These are phyloP conservation scores for Graphilbum ipis-grandicollis DNA, from an alignment of 2,329 filamentous ascomycete genomes.

Conservation along the genomic window DNA sequence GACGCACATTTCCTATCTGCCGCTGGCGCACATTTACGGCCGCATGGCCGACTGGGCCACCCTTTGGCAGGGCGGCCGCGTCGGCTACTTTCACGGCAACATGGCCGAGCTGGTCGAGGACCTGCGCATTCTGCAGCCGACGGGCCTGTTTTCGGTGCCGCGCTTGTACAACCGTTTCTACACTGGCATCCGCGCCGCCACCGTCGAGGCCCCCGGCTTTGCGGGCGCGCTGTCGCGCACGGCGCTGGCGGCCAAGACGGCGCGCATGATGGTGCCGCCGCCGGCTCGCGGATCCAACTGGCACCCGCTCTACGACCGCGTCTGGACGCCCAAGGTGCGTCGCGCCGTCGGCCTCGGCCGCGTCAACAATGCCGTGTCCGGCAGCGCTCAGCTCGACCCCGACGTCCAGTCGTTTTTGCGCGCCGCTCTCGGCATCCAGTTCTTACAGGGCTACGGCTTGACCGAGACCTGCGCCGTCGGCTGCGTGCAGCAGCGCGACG, in stretches of 20 bases:
- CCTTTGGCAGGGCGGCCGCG: constrained; percentile 52
- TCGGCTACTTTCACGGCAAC: constrained; percentile 92
- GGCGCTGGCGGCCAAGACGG: constrained; percentile 64
- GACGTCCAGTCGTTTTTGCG: constrained; percentile 78
- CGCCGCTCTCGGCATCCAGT: constrained; percentile 60
- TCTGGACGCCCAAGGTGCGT: constrained; percentile 81
- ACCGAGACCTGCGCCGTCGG: constrained; percentile 81
- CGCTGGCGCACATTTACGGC: constrained; percentile 86
- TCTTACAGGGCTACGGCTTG: constrained; percentile 80
- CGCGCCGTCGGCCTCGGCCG: constrained; percentile 69
- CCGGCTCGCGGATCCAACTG: constrained; percentile 59
- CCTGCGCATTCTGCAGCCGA: constrained; percentile 71
- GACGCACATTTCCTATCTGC: constrained; percentile 69
- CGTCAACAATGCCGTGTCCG: constrained; percentile 59
- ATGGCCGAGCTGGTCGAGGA: constrained; percentile 77
- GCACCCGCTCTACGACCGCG: constrained; percentile 63
- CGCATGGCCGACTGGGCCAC: constrained; percentile 64
- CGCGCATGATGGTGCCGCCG: constrained; percentile 56
- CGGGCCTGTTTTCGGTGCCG: constrained; percentile 73
- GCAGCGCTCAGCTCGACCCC: constrained; percentile 81
- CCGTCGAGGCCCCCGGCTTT: constrained; percentile 61
- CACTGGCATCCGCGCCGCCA: constrained; percentile 61
- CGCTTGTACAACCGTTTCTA: constrained; percentile 85
- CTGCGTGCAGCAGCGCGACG: constrained; percentile 49
- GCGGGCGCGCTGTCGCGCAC: constrained; percentile 67